phyloP scores from a whole-genome alignment of 768 basidiomycete species.

The Podaxis sp. region DNA sequence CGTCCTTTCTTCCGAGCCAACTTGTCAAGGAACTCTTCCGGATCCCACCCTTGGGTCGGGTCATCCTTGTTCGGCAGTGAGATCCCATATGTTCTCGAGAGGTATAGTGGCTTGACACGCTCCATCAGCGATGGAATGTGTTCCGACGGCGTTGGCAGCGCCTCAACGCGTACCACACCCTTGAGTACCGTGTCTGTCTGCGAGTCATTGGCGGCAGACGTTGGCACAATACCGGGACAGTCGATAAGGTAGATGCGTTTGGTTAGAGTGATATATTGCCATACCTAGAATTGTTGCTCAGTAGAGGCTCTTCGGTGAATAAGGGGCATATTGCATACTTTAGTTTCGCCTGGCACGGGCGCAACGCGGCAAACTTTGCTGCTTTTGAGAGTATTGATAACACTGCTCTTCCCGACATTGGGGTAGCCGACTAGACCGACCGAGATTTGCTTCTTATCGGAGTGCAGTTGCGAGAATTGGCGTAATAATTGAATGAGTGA shows the following conservation, averaged over 20 bases:
- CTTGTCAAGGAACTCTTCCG: slow-evolving; percentile 79
- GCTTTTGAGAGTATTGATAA: slow-evolving; percentile 98
- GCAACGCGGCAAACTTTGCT: slow-evolving; percentile 97
- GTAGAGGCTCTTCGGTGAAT: slow-evolving; percentile 4
- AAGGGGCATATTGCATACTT: slow-evolving; percentile 39
- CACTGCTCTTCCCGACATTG: slow-evolving; percentile 95
- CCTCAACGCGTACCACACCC: slow-evolving; percentile 95
- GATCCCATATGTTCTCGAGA: slow-evolving; percentile 81
- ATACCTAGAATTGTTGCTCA: slow-evolving; percentile 53
- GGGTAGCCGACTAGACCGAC: slow-evolving; percentile 98
- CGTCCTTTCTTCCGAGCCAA: slow-evolving; percentile 92
- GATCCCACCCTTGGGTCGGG: slow-evolving; percentile 55
- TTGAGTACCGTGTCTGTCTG: slow-evolving; percentile 93
- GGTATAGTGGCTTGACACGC: slow-evolving; percentile 91
- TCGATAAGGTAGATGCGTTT: slow-evolving; percentile 98
- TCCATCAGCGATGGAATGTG: slow-evolving; percentile 87
- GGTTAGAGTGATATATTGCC: slow-evolving; percentile 99
- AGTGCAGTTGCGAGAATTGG: slow-evolving; percentile 95
- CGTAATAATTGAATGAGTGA: slow-evolving; percentile 95
- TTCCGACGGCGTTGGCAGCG: slow-evolving; percentile 87
- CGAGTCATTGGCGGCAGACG: slow-evolving; percentile 80
- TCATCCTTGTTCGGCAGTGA: slow-evolving; percentile 60
- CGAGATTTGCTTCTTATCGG: slow-evolving; percentile 99
- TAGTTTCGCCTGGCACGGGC: slow-evolving; percentile 97
- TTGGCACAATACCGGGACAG: slow-evolving; percentile 97